A percentile compares a stretch with the other conserved stretches of the same genome.
Evolutionary conservation across 345 rosid species (phyloP).

Genomic region (Noccaea bulbosa): DNA sequence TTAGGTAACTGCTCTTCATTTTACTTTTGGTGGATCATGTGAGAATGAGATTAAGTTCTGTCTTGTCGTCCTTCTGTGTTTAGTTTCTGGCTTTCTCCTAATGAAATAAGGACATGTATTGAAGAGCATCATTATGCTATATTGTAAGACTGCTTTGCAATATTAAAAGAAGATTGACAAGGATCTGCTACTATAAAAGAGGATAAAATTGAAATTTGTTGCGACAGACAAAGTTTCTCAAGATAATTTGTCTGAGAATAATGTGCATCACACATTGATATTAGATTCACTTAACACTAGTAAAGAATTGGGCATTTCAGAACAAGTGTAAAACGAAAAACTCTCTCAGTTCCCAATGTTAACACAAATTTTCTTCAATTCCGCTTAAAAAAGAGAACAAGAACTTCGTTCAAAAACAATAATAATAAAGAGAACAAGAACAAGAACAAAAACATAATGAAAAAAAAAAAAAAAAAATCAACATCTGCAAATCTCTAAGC

Average conservation of each 20-base stretch:
- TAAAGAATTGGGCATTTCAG: background rate
- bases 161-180: too few relatives aligned
- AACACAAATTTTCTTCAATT: background rate
- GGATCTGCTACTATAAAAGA: background rate
- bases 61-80: slow-evolving; percentile 24
- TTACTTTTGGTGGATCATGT: slow-evolving; percentile 16
- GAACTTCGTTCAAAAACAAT: background rate
- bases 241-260: background rate
- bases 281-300: background rate
- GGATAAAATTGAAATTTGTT: background rate
- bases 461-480: background rate
- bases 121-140: too few relatives aligned
- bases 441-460: too few relatives aligned
- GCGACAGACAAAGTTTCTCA: background rate
- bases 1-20: slow-evolving; percentile 8
- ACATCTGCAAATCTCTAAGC: background rate
- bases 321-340: background rate
- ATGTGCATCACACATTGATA: slow-evolving; percentile 8
- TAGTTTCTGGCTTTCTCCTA: slow-evolving; percentile 10
- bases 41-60: slow-evolving; percentile 16
- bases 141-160: too few relatives aligned
- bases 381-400: background rate
- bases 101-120: slow-evolving; percentile 16
- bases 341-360: background rate
- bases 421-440: background rate